Percentiles rank a stretch among this genome's conserved stretches.
These are phyloP conservation scores for Bertia moriformis DNA, from an alignment of 2,329 filamentous ascomycete species.

Conservation along the genomic window DNA sequence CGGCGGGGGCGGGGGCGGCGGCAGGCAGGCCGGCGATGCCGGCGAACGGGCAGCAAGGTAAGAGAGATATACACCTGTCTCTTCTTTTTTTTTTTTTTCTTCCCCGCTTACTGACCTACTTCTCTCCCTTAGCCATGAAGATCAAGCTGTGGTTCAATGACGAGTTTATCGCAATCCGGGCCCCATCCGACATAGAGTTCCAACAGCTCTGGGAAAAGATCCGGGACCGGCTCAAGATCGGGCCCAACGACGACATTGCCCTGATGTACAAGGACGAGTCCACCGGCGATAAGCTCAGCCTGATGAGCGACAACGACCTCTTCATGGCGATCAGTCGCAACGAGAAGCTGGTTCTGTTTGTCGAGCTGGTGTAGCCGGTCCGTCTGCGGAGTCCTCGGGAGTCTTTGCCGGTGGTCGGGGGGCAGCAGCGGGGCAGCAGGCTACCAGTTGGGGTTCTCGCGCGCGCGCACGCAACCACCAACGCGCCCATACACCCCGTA, in stretches of 20 bases:
- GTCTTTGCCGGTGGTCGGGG: too few species aligned
- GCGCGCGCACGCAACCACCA: too few species aligned
- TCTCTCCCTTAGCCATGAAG: conserved; percentile 53
- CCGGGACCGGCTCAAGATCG: conserved; percentile 66
- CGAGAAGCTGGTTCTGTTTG: conserved; percentile 71
- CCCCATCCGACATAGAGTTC: conserved; percentile 67
- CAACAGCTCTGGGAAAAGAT: conserved; percentile 72
- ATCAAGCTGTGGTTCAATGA: conserved; percentile 91
- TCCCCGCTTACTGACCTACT: conserved; percentile 14
- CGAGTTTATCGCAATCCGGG: conserved; percentile 80
- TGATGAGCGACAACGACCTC: conserved; percentile 70
- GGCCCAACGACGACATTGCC: conserved; percentile 52
- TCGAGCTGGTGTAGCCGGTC: conserved; percentile 41
- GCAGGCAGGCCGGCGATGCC: too few species aligned
- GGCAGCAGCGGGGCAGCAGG: too few species aligned
- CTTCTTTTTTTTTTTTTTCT: too few species aligned
- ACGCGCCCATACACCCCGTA: too few species aligned
- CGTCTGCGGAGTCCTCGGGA: too few species aligned
- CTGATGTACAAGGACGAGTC: conserved; percentile 79
- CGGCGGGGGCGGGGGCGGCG: conserved; percentile 13
- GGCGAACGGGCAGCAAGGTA: not conserved
- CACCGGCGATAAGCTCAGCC: conserved; percentile 57
- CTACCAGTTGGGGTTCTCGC: too few species aligned
- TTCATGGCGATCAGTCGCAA: conserved; percentile 69
- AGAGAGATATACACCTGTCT: conserved; percentile 9